A percentile compares a stretch with the other conserved stretches of the same genome.
phyloP scores from a whole-genome alignment of 805 yeast genomes.

The Yueomyces sinensis region DNA sequence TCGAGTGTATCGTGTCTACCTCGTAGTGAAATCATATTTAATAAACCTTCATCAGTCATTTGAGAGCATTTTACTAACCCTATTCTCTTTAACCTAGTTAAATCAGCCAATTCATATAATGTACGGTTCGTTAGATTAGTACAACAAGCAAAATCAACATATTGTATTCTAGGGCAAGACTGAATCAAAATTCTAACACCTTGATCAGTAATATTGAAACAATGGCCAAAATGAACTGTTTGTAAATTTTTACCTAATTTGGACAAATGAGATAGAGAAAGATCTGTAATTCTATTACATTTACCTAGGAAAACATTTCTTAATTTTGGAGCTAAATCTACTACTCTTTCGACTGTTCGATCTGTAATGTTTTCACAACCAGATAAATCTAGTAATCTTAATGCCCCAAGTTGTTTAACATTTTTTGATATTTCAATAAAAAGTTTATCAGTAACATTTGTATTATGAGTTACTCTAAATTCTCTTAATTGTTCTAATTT shows the following conservation, averaged over 20 bases:
- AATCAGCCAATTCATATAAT: slow-evolving; percentile 56
- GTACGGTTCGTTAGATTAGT: slow-evolving; percentile 76
- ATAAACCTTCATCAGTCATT: slow-evolving; percentile 75
- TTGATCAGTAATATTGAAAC: slow-evolving; percentile 76
- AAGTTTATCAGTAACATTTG: slow-evolving; percentile 54
- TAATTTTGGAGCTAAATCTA: slow-evolving; percentile 66
- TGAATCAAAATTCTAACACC: slow-evolving; percentile 69
- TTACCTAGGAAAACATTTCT: slow-evolving; percentile 83
- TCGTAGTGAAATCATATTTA: slow-evolving; percentile 50
- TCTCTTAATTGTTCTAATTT: slow-evolving; percentile 68
- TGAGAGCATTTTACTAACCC: slow-evolving; percentile 87
- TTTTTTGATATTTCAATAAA: slow-evolving; percentile 26
- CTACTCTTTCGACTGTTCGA: slow-evolving; percentile 57
- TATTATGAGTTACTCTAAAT: slow-evolving; percentile 65
- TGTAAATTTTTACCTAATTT: slow-evolving; percentile 69
- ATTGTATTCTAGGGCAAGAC: slow-evolving; percentile 73
- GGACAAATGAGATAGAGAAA: slow-evolving; percentile 57
- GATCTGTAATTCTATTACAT: slow-evolving; percentile 77
- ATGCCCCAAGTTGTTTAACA: slow-evolving; percentile 35
- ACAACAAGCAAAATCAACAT: slow-evolving; percentile 93
- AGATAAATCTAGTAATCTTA: slow-evolving; percentile 76
- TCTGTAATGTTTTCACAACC: slow-evolving; percentile 76
- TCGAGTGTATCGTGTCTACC: slow-evolving; percentile 74
- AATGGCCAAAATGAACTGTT: slow-evolving; percentile 88
- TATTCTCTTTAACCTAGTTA: slow-evolving; percentile 75